phyloP scores from a whole-genome alignment of 2,329 filamentous ascomycete genomes.

The Penicillium sp. region DNA sequence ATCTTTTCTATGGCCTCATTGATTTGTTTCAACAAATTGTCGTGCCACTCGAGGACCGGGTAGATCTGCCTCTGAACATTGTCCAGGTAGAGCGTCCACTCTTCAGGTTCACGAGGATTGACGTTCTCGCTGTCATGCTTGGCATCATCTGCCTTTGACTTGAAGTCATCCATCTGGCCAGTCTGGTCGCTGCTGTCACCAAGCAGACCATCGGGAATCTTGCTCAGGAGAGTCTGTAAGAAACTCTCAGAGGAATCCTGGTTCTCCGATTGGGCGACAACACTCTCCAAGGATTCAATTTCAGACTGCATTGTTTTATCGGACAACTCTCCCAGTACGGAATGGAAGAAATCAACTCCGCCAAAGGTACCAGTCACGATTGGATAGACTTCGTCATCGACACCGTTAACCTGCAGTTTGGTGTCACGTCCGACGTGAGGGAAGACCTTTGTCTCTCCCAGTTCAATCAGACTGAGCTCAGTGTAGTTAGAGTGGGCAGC shows the following conservation, averaged over 20 bases:
- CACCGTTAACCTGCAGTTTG: slow-evolving; percentile 67
- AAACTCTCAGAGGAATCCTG: slow-evolving; percentile 68
- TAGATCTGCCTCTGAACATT: slow-evolving; percentile 77
- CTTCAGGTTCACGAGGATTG: slow-evolving; percentile 77
- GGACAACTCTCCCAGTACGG: slow-evolving; percentile 73
- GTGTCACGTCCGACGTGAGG: slow-evolving; percentile 80
- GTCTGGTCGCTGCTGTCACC: slow-evolving; percentile 65
- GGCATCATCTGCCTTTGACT: slow-evolving; percentile 70
- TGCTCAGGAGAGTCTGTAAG: slow-evolving; percentile 75
- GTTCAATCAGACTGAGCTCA: slow-evolving; percentile 82
- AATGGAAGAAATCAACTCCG: slow-evolving; percentile 91
- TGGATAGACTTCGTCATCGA: slow-evolving; percentile 68
- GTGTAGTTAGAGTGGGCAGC: slow-evolving; percentile 92
- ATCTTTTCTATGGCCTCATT: slow-evolving; percentile 78
- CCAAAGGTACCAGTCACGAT: slow-evolving; percentile 90
- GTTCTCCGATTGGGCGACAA: slow-evolving; percentile 63
- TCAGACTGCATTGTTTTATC: slow-evolving; percentile 92
- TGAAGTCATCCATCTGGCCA: slow-evolving; percentile 74
- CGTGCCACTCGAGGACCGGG: slow-evolving; percentile 87
- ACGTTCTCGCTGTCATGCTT: slow-evolving; percentile 74
- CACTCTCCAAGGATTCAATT: slow-evolving; percentile 82
- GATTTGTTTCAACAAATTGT: slow-evolving; percentile 79
- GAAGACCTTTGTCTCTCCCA: slow-evolving; percentile 79
- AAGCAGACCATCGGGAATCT: slow-evolving; percentile 78
- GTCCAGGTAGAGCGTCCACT: slow-evolving; percentile 74